Percentiles rank a stretch among this genome's conserved stretches.
These are phyloP conservation scores for Helichrysum umbraculigerum DNA, from an alignment of 129 eudicot genomes.

Conservation along the genomic window DNA sequence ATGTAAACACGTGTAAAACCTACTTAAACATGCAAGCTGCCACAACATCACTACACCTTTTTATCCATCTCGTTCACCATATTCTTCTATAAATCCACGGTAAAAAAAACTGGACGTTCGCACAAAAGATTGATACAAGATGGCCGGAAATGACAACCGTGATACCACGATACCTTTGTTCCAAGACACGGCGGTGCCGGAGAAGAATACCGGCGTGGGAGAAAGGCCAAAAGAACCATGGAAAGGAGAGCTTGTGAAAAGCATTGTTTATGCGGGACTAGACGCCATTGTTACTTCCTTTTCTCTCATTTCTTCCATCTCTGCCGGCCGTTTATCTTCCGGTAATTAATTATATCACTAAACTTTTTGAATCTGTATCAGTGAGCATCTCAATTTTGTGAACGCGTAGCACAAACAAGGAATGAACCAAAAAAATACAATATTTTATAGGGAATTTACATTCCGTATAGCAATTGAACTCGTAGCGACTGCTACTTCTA, in stretches of 20 bases:
- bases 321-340: slow-evolving; percentile 75
- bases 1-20: slow-evolving; percentile 31
- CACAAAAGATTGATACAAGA: background rate
- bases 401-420: no score
- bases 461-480: no score
- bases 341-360: no score
- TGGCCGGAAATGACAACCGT: slow-evolving; percentile 27
- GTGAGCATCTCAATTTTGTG: no score
- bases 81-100: background rate
- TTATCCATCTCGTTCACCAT: background rate
- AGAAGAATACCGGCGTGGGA: background rate
- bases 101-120: slow-evolving; percentile 1
- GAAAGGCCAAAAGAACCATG: slow-evolving; percentile 63
- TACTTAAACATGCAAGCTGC: slow-evolving; percentile 34
- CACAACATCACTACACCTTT: slow-evolving; percentile 26
- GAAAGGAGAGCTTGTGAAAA: slow-evolving; percentile 78
- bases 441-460: no score
- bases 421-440: no score
- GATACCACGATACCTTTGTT: slow-evolving; percentile 32
- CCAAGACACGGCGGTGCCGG: slow-evolving; percentile 18
- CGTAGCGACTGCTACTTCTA: no score
- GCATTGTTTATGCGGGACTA: slow-evolving; percentile 75
- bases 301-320: slow-evolving; percentile 80
- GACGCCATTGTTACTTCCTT: slow-evolving; percentile 76
- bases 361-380: no score